A percentile compares a stretch with the other conserved stretches of the same genome.
These are phyloP conservation scores for Acmispon strigosus DNA, from an alignment of 306 rosid species.

Conservation along the genomic window DNA sequence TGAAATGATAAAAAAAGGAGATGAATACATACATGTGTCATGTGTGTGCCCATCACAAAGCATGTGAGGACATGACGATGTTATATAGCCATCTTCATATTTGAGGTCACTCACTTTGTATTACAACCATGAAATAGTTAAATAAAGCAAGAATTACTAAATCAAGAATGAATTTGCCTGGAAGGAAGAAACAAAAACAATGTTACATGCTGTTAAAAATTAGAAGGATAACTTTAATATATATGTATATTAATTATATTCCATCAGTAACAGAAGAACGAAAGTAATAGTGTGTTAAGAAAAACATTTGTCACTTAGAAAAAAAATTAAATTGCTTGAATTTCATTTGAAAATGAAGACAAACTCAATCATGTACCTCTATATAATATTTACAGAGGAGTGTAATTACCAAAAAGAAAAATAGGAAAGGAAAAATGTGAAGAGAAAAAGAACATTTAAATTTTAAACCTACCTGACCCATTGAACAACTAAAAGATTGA, in stretches of 20 bases:
- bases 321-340: constrained; percentile 11
- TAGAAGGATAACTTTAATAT: not conserved
- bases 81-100: not conserved
- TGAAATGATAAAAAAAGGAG: not conserved
- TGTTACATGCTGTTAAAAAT: not conserved
- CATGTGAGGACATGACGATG: constrained; percentile 17
- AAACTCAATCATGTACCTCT: constrained; percentile 35
- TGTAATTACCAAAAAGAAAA: constrained; percentile 12
- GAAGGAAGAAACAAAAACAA: not conserved
- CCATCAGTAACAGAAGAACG: too few relatives aligned
- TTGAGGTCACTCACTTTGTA: not conserved
- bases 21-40: too few relatives aligned
- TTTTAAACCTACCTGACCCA: constrained; percentile 34
- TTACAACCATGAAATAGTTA: not conserved
- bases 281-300: not conserved
- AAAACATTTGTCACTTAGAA: not conserved
- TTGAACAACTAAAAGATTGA: constrained; percentile 30
- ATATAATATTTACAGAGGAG: constrained; percentile 40
- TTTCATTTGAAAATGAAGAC: constrained; percentile 22
- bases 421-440: constrained; percentile 10
- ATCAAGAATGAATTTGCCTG: not conserved
- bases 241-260: too few relatives aligned
- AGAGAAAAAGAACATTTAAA: constrained; percentile 17
- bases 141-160: not conserved
- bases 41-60: not conserved